Evolutionary conservation across 306 rosid species (phyloP).

Genomic region (Luffa acutangula): DNA sequence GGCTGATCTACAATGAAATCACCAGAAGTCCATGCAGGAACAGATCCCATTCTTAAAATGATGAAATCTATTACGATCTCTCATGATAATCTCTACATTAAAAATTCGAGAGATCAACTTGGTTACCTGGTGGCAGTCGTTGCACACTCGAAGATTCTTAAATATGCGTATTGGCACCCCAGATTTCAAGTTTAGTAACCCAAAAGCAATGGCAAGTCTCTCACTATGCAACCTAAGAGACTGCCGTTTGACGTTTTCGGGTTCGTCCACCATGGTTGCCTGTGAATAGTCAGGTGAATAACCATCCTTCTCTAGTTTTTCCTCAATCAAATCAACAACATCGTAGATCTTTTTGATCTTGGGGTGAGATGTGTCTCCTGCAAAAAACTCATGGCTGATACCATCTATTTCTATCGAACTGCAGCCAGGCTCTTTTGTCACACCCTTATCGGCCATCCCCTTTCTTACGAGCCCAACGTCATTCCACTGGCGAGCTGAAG

Average conservation of each 20-base stretch:
- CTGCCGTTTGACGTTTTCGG: conserved; percentile 22
- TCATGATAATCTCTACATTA: conserved; percentile 50
- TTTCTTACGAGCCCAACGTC: conserved; percentile 61
- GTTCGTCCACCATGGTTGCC: conserved; percentile 41
- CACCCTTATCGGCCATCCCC: conserved; percentile 51
- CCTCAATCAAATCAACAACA: conserved; percentile 37
- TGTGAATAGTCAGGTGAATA: conserved; percentile 45
- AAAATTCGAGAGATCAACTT: conserved; percentile 47
- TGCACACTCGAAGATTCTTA: conserved; percentile 67
- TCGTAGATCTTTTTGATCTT: conserved; percentile 30
- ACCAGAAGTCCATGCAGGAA: conserved; percentile 73
- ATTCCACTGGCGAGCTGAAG: conserved; percentile 60
- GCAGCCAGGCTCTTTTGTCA: conserved; percentile 64
- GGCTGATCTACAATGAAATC: not conserved
- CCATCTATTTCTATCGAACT: conserved; percentile 63
- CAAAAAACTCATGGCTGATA: conserved; percentile 55
- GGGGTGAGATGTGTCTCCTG: conserved; percentile 74
- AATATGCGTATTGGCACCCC: conserved; percentile 49
- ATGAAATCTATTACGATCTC: conserved; percentile 68
- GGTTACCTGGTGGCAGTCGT: conserved; percentile 53
- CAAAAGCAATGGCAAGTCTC: conserved; percentile 69
- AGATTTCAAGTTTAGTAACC: conserved; percentile 38
- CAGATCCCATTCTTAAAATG: conserved; percentile 51
- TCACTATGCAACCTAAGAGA: conserved; percentile 57
- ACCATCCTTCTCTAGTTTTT: conserved; percentile 34